phyloP scores from a whole-genome alignment of 805 yeast species.

The Jamesozyma lodderae region DNA sequence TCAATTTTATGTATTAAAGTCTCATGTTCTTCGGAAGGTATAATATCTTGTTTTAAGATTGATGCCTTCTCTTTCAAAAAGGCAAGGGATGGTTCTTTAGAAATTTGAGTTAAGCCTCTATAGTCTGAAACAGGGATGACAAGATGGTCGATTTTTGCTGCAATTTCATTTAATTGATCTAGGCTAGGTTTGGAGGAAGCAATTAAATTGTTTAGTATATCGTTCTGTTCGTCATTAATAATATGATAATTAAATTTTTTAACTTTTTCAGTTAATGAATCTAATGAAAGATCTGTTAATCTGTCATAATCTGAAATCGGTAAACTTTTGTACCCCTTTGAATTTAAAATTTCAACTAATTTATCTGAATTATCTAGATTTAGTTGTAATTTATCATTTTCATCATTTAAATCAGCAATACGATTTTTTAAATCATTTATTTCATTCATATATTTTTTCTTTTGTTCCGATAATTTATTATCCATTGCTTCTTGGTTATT shows the following conservation, averaged over 20 bases:
- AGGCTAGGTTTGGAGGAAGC: background rate
- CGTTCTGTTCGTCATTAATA: background rate
- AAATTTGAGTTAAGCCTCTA: constrained; percentile 6
- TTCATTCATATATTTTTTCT: constrained; percentile 34
- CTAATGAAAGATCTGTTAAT: constrained; percentile 1
- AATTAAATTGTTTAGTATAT: background rate
- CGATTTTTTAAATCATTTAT: constrained; percentile 40
- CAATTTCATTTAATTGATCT: background rate
- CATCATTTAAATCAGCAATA: constrained; percentile 56
- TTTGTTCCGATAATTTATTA: constrained; percentile 32
- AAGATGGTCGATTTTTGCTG: constrained; percentile 6
- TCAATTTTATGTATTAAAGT: constrained; percentile 5
- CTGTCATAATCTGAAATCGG: background rate
- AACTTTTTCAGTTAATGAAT: constrained; percentile 2
- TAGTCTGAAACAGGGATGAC: constrained; percentile 7
- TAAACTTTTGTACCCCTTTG: background rate
- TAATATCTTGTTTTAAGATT: constrained; percentile 14
- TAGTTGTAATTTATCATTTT: constrained; percentile 41
- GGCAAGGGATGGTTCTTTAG: constrained; percentile 11
- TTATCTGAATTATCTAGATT: background rate
- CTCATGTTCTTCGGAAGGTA: constrained; percentile 12
- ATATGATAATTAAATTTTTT: background rate
- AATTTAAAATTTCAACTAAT: background rate
- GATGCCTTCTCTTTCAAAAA: constrained; percentile 9
- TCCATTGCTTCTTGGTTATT: constrained; percentile 34